Conservation (phyloP, 73 alveolate genomes). For the Paramecium caudatum region DNA sequence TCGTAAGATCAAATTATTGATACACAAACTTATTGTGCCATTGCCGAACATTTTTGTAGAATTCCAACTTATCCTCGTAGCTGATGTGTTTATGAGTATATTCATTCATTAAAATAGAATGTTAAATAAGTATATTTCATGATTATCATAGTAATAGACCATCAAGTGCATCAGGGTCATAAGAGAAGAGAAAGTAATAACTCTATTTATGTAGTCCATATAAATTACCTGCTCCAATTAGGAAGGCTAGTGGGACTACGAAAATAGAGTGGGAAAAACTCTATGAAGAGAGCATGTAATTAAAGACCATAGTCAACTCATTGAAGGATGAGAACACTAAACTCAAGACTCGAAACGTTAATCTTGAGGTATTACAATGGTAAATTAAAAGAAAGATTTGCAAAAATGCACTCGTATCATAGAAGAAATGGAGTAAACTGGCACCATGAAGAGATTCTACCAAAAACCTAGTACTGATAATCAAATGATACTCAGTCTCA, state of each 20-base stretch:
- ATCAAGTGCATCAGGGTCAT: slow-evolving; percentile 38
- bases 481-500: slow-evolving; percentile 24
- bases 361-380: slow-evolving; percentile 20
- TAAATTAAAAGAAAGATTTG: slow-evolving; percentile 54
- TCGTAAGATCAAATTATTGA: slow-evolving; percentile 22
- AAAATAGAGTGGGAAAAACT: slow-evolving; percentile 53
- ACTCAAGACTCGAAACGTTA: slow-evolving; percentile 52
- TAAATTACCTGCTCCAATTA: slow-evolving; percentile 15
- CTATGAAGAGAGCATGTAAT: slow-evolving; percentile 11
- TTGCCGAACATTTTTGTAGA: slow-evolving; percentile 11
- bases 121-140: too few species aligned
- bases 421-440: slow-evolving; percentile 43
- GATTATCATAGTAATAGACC: too few species aligned
- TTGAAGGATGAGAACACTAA: slow-evolving; percentile 47
- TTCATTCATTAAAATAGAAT: too few species aligned
- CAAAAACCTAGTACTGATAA: slow-evolving; percentile 18
- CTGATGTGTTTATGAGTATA: slow-evolving; percentile 14
- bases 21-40: slow-evolving; percentile 22
- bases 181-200: slow-evolving; percentile 21
- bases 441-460: slow-evolving; percentile 51
- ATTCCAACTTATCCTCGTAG: slow-evolving; percentile 17
- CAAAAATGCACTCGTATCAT: slow-evolving; percentile 8
- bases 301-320: slow-evolving; percentile 19
- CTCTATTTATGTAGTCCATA: neutral
- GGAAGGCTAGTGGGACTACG: slow-evolving; percentile 16